These are phyloP conservation scores for Friedmanniomyces endolithicus DNA, from an alignment of 495 filamentous ascomycete genomes.

Conservation along the genomic window DNA sequence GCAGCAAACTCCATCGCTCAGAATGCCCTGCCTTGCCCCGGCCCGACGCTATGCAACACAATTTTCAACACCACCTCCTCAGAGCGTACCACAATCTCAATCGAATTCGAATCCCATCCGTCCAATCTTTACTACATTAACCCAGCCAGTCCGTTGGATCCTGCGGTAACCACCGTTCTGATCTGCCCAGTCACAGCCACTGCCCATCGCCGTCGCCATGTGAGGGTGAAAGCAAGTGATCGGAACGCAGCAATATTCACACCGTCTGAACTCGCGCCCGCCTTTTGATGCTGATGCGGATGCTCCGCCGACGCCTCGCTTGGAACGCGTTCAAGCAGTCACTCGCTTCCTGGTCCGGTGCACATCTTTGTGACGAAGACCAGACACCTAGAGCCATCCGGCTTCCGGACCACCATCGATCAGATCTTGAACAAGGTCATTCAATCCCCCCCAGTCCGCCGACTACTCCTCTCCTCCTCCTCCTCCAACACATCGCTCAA, in stretches of 20 bases:
- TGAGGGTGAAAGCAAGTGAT: neutral
- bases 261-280: neutral
- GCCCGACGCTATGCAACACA: neutral
- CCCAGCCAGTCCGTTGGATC: neutral
- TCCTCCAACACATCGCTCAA: conserved; percentile 89
- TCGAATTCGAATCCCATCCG: neutral
- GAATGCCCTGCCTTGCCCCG: neutral
- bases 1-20: neutral
- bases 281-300: neutral
- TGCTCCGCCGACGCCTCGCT: neutral
- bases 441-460: conserved; percentile 36
- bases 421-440: neutral
- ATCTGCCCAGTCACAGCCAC: neutral
- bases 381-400: too few species aligned
- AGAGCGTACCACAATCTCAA: neutral
- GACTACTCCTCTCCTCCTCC: conserved; percentile 55
- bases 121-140: neutral
- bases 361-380: too few species aligned
- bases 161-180: too few species aligned
- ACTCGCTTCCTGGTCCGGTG: neutral
- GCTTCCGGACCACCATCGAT: too few species aligned
- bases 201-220: neutral
- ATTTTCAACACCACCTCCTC: neutral
- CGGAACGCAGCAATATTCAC: neutral
- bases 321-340: neutral